phyloP scores from a whole-genome alignment of 2,329 filamentous ascomycete genomes.

The Myriangium duriaei region DNA sequence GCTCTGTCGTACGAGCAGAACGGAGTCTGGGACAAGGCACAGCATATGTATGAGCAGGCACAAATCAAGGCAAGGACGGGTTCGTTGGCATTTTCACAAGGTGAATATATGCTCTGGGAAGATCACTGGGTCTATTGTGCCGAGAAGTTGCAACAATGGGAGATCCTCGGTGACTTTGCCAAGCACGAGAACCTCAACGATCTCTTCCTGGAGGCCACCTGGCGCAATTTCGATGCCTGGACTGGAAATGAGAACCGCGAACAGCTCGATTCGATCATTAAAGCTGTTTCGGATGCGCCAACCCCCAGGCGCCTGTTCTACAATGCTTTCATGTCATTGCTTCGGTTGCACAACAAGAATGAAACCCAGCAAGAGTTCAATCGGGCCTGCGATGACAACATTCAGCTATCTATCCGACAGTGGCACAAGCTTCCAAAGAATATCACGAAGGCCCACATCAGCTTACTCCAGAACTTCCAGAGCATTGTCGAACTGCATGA shows the following conservation, averaged over 20 bases:
- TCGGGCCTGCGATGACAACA: conserved; percentile 87
- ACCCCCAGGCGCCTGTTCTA: conserved; percentile 92
- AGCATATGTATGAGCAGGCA: conserved; percentile 89
- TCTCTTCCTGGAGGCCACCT: conserved; percentile 84
- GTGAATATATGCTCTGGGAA: conserved; percentile 98
- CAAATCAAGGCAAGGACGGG: conserved; percentile 95
- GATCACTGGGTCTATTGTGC: conserved; percentile 98
- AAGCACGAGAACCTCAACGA: conserved; percentile 99
- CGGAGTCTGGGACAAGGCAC: conserved; percentile 98
- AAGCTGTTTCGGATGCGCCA: conserved; percentile 93
- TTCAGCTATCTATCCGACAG: conserved; percentile 91
- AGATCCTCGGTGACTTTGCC: conserved; percentile 91
- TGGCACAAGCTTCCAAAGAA: conserved; percentile 96
- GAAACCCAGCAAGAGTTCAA: conserved; percentile 73
- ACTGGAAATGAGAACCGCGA: conserved; percentile 74
- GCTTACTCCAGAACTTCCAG: conserved; percentile 93
- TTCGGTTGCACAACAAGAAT: conserved; percentile 85
- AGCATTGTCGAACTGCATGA: conserved; percentile 95
- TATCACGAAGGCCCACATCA: conserved; percentile 90
- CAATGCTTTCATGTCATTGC: conserved; percentile 92
- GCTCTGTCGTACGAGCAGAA: conserved; percentile 97
- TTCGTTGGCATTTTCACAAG: conserved; percentile 89
- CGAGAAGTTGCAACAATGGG: conserved; percentile 98
- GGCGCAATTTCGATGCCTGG: conserved; percentile 95
- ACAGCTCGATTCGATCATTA: conserved; percentile 83